These are phyloP conservation scores for Bathelium albidoporum DNA, from an alignment of 495 filamentous ascomycete genomes.

Conservation along the genomic window DNA sequence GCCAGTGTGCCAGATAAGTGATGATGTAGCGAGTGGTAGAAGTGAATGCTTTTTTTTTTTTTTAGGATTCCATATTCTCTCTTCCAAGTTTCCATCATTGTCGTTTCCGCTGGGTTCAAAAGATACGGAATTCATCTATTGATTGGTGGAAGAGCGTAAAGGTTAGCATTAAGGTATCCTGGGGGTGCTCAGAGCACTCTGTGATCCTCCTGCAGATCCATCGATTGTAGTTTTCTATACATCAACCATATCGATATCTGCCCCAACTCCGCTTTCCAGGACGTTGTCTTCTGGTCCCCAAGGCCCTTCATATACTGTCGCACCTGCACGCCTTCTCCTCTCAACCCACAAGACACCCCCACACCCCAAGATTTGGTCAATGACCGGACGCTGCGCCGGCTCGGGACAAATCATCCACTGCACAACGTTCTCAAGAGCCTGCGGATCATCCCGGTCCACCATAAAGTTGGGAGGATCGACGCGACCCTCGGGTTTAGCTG, in stretches of 20 bases:
- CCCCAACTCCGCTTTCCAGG: slow-evolving; percentile 33
- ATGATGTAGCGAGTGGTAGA: neutral
- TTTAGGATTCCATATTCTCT: neutral
- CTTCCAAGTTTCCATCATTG: too few species aligned
- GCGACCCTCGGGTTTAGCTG: slow-evolving; percentile 48
- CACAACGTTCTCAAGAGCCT: slow-evolving; percentile 76
- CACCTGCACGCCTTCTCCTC: slow-evolving; percentile 63
- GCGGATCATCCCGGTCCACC: slow-evolving; percentile 53
- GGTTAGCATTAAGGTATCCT: neutral
- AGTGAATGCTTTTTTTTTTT: neutral
- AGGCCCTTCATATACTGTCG: slow-evolving; percentile 87
- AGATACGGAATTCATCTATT: too few species aligned
- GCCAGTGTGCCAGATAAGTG: neutral
- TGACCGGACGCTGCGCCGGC: slow-evolving; percentile 61
- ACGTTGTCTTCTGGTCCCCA: slow-evolving; percentile 79
- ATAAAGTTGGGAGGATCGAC: slow-evolving; percentile 76
- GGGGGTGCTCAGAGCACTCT: neutral
- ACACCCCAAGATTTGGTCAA: slow-evolving; percentile 56
- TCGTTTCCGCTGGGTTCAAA: too few species aligned
- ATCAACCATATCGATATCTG: slow-evolving; percentile 66
- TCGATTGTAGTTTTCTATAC: slow-evolving; percentile 14
- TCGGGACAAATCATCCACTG: slow-evolving; percentile 76
- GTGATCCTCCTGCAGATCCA: neutral
- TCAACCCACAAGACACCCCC: slow-evolving; percentile 69
- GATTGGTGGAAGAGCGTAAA: too few species aligned